Evolutionary conservation across 352 stramenopile genomes (phyloP), one percentile per base, ranked within the genome.

Genomic region (Globisporangium iwayamae): DNA sequence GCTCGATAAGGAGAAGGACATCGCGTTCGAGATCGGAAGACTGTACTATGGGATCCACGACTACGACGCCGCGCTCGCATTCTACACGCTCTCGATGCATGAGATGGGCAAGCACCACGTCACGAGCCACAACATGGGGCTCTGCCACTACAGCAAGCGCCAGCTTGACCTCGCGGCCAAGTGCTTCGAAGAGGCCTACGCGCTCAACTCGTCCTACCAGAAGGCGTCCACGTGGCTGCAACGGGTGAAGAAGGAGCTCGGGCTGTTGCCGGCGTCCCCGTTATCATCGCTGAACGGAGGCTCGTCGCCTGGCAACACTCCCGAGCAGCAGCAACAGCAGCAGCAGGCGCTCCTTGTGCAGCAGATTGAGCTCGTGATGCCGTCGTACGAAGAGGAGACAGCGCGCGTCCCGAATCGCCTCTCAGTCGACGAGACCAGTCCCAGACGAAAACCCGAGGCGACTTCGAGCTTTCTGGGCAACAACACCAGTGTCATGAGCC

Each of bases 51-150:
- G 90, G 4, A 83, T 98, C 25, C 76, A 96, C 54, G 85, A 98
- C 48, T 98, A 98, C 69, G 78, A 93, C 59, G 78, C 81, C n/a
- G 94, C 95, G 5, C 66, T 98, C 10, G 73, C 76, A 3, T 98
- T 91, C 65, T 98, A 98, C 72, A 80, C 78, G 30, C 68, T 91
- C 11, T 98, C 91, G 22, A 78, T 72, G 13, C 77, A 88, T 16
- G 80, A 94, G 70, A 95, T 96, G 75, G 95, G 95, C 50, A 94
- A 97, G 58, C 95, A 98, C 71, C 91, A 98, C 68, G 90, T 98
- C 36, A 98, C 94, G 36, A 98, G 85, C 67, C 94, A 98, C 75
- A 98, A 98, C 73, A 97, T 98, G 85, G 95, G 93, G 9, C 75
- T 98, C 2, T 98, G 93, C 64, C 87, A 97, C 75, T 98, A 97